Conservation (phyloP, 1,139 yeast species). For the Saccharomyces hybrid region DNA sequence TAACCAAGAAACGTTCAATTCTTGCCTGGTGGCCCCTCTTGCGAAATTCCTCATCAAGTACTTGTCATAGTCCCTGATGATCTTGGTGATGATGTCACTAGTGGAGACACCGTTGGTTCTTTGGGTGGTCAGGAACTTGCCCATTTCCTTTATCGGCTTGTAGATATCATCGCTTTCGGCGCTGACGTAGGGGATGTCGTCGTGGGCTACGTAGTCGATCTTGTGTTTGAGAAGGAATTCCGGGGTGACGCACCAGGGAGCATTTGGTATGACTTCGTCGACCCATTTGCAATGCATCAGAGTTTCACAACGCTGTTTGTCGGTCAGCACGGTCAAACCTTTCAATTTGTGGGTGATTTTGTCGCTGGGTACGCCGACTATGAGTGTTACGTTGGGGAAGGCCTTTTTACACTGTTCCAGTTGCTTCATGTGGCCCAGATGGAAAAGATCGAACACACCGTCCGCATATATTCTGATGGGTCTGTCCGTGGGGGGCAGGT, state of each 20-base stretch:
- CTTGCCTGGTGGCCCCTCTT: constrained; percentile 94
- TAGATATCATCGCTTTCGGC: constrained; percentile 88
- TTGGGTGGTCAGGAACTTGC: constrained; percentile 89
- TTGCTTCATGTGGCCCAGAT: constrained; percentile 95
- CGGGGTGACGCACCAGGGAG: constrained; percentile 92
- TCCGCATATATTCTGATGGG: constrained; percentile 92
- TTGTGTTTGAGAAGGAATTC: constrained; percentile 70
- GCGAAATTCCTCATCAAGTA: constrained; percentile 95
- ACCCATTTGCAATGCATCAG: constrained; percentile 92
- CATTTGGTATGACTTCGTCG: constrained; percentile 87
- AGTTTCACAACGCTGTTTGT: constrained; percentile 81
- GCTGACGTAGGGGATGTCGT: constrained; percentile 89
- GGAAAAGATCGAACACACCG: constrained; percentile 94
- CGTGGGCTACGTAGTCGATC: constrained; percentile 96
- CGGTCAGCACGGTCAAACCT: constrained; percentile 86
- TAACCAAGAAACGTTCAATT: constrained; percentile 91
- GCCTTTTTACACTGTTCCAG: constrained; percentile 93
- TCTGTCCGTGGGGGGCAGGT: constrained; percentile 76
- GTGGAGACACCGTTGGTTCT: constrained; percentile 95
- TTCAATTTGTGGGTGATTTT: constrained; percentile 83
- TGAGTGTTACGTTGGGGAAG: constrained; percentile 73
- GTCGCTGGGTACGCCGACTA: constrained; percentile 90
- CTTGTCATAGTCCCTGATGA: constrained; percentile 92
- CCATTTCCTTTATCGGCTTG: constrained; percentile 80
- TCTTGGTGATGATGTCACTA: constrained; percentile 89